phyloP scores from a whole-genome alignment of 805 yeast genomes.

The Candida ponderosae region DNA sequence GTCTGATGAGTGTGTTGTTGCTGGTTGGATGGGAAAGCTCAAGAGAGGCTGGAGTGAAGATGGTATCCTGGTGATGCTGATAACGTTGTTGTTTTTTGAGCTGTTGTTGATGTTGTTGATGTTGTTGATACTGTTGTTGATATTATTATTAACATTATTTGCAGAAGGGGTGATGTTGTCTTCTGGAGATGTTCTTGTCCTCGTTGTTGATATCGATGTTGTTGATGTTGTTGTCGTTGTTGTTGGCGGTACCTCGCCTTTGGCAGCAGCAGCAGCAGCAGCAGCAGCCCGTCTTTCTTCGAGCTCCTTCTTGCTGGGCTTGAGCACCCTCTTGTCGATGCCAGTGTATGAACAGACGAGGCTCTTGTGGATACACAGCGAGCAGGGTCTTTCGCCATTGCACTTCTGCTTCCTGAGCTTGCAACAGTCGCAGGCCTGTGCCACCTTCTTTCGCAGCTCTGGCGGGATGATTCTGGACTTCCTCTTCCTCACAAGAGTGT shows the following conservation, averaged over 20 bases:
- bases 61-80: slow-evolving; percentile 2
- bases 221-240: background rate
- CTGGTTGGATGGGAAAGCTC: slow-evolving; percentile 7
- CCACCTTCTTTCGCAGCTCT: slow-evolving; percentile 30
- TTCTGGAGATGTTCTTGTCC: background rate
- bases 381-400: slow-evolving; percentile 27
- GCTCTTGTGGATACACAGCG: slow-evolving; percentile 22
- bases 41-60: slow-evolving; percentile 13
- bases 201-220: background rate
- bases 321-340: slow-evolving; percentile 16
- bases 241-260: background rate
- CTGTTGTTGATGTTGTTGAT: background rate
- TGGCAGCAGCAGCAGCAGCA: background rate
- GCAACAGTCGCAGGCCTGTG: slow-evolving; percentile 40
- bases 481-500: slow-evolving; percentile 6
- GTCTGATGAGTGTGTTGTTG: slow-evolving; percentile 4
- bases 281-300: background rate
- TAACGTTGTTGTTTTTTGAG: background rate
- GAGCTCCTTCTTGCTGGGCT: slow-evolving; percentile 9
- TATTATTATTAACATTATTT: too few species aligned
- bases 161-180: background rate
- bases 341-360: slow-evolving; percentile 23
- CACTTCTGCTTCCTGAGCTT: slow-evolving; percentile 33
- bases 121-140: background rate
- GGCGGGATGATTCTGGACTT: slow-evolving; percentile 18